phyloP scores from a whole-genome alignment of 139 green algal genomes.

The Coelastrella sp. region DNA sequence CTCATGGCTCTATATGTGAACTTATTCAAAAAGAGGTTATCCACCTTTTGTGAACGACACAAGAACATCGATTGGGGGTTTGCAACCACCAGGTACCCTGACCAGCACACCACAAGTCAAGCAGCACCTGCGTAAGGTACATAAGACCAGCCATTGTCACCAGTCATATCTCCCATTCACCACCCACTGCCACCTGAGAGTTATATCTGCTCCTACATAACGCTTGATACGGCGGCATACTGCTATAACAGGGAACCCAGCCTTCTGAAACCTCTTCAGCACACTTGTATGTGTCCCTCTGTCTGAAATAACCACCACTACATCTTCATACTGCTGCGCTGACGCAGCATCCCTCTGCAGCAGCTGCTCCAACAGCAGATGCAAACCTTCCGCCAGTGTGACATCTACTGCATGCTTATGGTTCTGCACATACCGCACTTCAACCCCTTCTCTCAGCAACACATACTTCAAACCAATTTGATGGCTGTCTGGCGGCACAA shows the following conservation, averaged over 20 bases:
- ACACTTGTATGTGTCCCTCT: background rate
- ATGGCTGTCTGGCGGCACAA: slow-evolving; percentile 6
- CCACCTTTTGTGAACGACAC: no score
- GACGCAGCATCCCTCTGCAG: background rate
- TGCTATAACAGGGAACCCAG: background rate
- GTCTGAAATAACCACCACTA: slow-evolving; percentile 14
- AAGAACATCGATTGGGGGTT: no score
- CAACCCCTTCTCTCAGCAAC: slow-evolving; percentile 29
- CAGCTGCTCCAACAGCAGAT: slow-evolving; percentile 24
- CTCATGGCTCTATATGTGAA: no score
- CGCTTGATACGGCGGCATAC: background rate
- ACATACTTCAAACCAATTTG: slow-evolving; percentile 46
- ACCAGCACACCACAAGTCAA: no score
- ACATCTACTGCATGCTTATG: slow-evolving; percentile 16
- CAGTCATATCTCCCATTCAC: slow-evolving; percentile 19
- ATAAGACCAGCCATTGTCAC: no score
- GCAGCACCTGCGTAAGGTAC: no score
- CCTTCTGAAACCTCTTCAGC: background rate
- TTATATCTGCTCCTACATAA: slow-evolving; percentile 2
- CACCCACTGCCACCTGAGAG: slow-evolving; percentile 27
- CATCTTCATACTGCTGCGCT: background rate
- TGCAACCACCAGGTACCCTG: no score
- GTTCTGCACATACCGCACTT: slow-evolving; percentile 35
- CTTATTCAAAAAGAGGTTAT: no score
- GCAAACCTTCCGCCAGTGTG: background rate